Conservation (phyloP, 2,329 filamentous ascomycete species). For the Cordyceps pruinosa region DNA sequence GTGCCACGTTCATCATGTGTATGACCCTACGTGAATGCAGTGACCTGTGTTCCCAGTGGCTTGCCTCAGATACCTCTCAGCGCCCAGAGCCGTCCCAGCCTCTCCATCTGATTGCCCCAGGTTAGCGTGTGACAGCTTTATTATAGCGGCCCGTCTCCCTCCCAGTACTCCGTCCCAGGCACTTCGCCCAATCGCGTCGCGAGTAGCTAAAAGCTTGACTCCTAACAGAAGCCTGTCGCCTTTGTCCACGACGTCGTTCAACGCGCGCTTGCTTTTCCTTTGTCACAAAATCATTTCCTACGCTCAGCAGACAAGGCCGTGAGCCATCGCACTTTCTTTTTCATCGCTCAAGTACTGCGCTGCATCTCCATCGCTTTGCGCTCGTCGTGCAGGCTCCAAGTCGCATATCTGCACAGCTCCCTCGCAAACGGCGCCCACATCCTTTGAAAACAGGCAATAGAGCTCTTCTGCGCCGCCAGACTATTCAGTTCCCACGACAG, state of each 20-base stretch:
- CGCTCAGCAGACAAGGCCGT: background rate
- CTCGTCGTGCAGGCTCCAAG: background rate
- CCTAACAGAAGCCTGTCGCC: background rate
- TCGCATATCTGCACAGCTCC: background rate
- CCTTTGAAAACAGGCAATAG: background rate
- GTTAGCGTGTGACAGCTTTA: background rate
- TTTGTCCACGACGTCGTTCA: background rate
- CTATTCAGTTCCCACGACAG: background rate
- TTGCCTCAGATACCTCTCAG: background rate
- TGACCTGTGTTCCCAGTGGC: background rate
- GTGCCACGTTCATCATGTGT: background rate
- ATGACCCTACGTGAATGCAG: too few relatives aligned
- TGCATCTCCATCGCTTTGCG: background rate
- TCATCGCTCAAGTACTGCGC: background rate
- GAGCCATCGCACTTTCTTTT: background rate
- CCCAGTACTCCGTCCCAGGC: background rate
- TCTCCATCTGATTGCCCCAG: background rate
- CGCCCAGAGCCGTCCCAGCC: background rate
- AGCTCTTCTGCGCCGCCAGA: background rate
- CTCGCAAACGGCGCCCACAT: background rate
- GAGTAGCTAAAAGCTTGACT: slow-evolving; percentile 9
- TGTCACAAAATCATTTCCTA: background rate
- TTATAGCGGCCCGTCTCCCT: background rate
- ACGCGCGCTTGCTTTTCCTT: background rate
- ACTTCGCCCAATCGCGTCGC: slow-evolving; percentile 8